A percentile compares a stretch with the other conserved stretches of the same genome.
Evolutionary conservation across 176 grass and related monocot species (phyloP).

Genomic region (Oryza brachyantha): DNA sequence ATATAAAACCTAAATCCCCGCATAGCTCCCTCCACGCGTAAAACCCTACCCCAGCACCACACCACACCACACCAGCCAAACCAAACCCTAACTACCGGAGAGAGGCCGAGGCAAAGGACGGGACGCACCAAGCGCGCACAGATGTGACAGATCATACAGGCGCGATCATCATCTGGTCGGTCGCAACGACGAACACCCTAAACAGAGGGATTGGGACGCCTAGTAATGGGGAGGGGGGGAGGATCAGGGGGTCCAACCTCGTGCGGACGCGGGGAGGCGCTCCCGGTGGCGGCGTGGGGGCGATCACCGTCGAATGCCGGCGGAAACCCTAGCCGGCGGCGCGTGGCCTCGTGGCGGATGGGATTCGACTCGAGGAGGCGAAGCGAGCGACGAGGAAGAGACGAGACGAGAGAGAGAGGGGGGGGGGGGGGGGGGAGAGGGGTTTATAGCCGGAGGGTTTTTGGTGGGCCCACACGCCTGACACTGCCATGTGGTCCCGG

Average conservation of each 20-base stretch:
- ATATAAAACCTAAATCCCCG: neutral
- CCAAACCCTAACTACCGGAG: neutral
- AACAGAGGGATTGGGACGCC: neutral
- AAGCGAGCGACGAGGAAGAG: neutral
- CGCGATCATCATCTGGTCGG: neutral
- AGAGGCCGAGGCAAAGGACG: no score
- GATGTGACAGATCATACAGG: no score
- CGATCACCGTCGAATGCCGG: neutral
- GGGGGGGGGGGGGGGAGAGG: no score
- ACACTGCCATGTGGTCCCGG: slow-evolving; percentile 6
- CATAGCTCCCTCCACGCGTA: neutral
- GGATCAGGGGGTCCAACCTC: neutral
- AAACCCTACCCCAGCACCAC: neutral
- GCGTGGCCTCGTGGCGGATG: neutral
- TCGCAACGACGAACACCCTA: no score
- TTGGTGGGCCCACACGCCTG: neutral
- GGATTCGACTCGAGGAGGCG: slow-evolving; percentile 4
- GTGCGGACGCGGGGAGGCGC: neutral
- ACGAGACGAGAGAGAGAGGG: no score
- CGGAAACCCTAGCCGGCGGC: slow-evolving; percentile 34
- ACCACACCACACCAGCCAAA: neutral
- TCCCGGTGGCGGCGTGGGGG: slow-evolving; percentile 13
- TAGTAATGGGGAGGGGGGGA: no score
- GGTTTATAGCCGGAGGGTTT: slow-evolving; percentile 54
- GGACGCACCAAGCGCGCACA: neutral